phyloP scores from a whole-genome alignment of 768 basidiomycete species.

The Tremella fuciformis region DNA sequence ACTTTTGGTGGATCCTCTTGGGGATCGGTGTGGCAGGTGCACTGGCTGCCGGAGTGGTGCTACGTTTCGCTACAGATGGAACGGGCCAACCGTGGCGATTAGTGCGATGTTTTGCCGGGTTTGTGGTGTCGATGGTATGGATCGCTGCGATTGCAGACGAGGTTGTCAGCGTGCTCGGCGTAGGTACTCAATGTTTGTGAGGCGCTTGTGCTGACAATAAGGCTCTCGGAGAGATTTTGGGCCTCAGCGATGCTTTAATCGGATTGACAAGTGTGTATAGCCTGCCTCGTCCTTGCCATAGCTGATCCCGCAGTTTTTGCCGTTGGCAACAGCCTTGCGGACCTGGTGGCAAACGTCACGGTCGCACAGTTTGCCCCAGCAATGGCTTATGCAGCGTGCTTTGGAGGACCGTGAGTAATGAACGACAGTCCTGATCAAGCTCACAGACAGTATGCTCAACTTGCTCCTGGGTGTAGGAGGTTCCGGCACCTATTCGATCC shows the following conservation, averaged over 20 bases:
- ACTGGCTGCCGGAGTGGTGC: constrained; percentile 59
- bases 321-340: constrained; percentile 91
- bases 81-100: constrained; percentile 61
- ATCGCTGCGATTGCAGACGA: constrained; percentile 98
- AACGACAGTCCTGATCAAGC: background rate
- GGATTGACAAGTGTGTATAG: constrained; percentile 69
- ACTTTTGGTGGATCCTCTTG: constrained; percentile 45
- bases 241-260: constrained; percentile 93
- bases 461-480: constrained; percentile 71
- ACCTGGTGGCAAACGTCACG: constrained; percentile 94
- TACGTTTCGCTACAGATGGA: constrained; percentile 63
- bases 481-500: constrained; percentile 74
- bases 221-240: constrained; percentile 91
- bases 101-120: constrained; percentile 82
- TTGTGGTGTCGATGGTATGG: constrained; percentile 87
- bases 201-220: constrained; percentile 49
- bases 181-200: constrained; percentile 50
- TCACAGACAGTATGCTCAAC: constrained; percentile 49
- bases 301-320: constrained; percentile 64
- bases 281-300: background rate
- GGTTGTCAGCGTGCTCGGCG: constrained; percentile 84
- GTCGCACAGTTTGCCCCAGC: constrained; percentile 63
- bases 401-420: constrained; percentile 37
- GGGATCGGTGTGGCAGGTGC: constrained; percentile 61
- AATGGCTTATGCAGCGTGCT: constrained; percentile 52